Base-by-base conservation (phyloP, 768 basidiomycete genomes). In the Mycena galericulata region DNA sequence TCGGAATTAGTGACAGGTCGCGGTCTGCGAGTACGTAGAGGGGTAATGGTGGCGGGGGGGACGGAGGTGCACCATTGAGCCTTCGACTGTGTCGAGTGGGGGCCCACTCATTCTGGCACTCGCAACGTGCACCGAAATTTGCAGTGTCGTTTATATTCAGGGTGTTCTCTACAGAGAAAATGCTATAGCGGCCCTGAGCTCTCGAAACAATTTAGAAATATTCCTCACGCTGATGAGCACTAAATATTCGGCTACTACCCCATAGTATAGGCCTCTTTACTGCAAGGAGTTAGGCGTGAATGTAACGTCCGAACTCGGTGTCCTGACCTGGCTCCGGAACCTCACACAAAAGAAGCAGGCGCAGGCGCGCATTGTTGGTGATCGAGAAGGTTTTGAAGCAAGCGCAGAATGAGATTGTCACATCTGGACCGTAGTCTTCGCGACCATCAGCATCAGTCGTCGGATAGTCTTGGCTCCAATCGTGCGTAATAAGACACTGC, bases 311-410 rank as follows among this genome's bases (percentile, higher is more conserved):
- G 18, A 62, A 40, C 24, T 62, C 36, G 5, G 49, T 62, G 5
- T 62, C 60, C 10, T 8, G 17, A 4, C 47, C 60, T 3, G 9
- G 3, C 20, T 17, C 38, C 3, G 50, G 50, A 0, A 18, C 17
- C 38, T 62, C 61, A 2, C 10, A 9, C 26, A 53, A 9, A 10
- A 62, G 49, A 17, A 62, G 49, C 3, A 8, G 18, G 2, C 61
- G 49, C 1, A 62, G 30, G 5, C 61, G 49, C 3, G 61, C 50
- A 17, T 62, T 62, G 26, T 62, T 62, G 29, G 40, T 51, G 40
- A 62, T 54, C 14, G 61, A 12, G 41, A 62, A 54, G 4, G 50
- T 43, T 24, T 32, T 29, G 47, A 62, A 62, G 50, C 61, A 62
- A 8, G 61, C 27, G 15, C 50, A 34, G 61, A 62, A 62, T 2